Evolutionary conservation across 2,329 filamentous ascomycete genomes (phyloP), one percentile per base, ranked within the genome.

Genomic region (Clarireedia monteithiana): DNA sequence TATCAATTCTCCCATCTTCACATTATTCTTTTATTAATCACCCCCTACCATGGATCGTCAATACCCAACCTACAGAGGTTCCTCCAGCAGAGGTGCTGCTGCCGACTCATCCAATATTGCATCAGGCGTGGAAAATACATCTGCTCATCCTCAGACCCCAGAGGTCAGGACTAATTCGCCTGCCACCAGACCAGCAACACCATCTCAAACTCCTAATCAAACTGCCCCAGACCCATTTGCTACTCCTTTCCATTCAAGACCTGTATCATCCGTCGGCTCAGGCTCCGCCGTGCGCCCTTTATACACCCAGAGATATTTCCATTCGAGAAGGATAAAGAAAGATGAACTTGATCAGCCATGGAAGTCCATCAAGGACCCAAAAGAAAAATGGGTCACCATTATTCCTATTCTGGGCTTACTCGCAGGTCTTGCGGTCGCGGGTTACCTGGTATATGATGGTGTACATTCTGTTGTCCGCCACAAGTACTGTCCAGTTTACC

Each of bases 311-410:
- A 58, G 62, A 63, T 68, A 67, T 58, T 68, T 68, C 50, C 66
- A 69, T 56, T 68, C 66, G 15, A 59, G 67, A 57, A 59, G 87
- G 59, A 80, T 92, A 36, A 80, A 78, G 68, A 89, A 89, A 68
- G 87, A 82, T 44, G 81, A 88, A 49, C 71, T 89, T 3, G 85
- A 90, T 68, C 86, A 88, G 72, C 86, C 89, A 12, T 94, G 89
- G 89, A 72, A 86, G 40, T 72, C 80, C n/a, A 85, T 84, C 67
- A 83, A 76, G 56, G 85, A 91, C 62, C 84, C 86, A 12, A 86
- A 84, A 69, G 87, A 92, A 76, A 94, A 90, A 74, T 94, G 89
- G 89, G 84, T 89, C 7, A 91, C 85, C 2, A 90, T 92, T 60
- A 79, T 95, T 56, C 89, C 89, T 2, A 67, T 91, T 44, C 68